phyloP scores from a whole-genome alignment of 202 grass and related monocot species.

The Saccharum hybrid region DNA sequence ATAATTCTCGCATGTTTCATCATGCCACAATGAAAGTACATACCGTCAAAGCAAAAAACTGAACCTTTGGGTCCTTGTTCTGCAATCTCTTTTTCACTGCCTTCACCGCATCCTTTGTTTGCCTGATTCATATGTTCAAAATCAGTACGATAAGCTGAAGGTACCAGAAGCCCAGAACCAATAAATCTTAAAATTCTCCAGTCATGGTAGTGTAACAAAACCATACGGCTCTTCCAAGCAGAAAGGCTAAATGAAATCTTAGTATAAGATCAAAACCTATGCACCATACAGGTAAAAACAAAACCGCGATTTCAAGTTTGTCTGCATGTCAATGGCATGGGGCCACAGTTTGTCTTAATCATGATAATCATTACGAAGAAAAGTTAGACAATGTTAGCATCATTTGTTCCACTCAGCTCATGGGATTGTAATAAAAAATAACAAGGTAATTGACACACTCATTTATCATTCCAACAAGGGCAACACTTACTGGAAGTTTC shows the following conservation, averaged over 20 bases:
- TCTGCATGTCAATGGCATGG: constrained; percentile 14
- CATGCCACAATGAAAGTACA: constrained; percentile 25
- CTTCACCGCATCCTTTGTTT: constrained; percentile 83
- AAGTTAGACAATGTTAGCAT: background rate
- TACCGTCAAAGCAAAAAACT: constrained; percentile 81
- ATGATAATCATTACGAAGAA: constrained; percentile 19
- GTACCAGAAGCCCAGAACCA: constrained; percentile 4
- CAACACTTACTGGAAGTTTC: background rate
- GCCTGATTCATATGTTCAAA: constrained; percentile 57
- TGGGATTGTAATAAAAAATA: background rate
- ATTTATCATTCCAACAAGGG: background rate
- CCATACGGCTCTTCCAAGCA: background rate
- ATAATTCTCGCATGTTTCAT: background rate
- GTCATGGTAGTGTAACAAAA: background rate
- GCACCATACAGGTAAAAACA: background rate
- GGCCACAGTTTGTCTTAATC: constrained; percentile 8
- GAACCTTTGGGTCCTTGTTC: constrained; percentile 83
- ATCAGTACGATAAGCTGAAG: constrained; percentile 2
- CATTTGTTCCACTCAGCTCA: background rate
- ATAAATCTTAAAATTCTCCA: background rate
- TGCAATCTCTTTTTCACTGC: constrained; percentile 76
- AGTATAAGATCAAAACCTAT: background rate
- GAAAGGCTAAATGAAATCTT: constrained; percentile 8
- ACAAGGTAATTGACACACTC: background rate
- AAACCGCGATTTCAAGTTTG: constrained; percentile 15